Percentiles rank a stretch among this genome's conserved stretches.
phyloP scores from a whole-genome alignment of 2,329 filamentous ascomycete genomes.

The Trichoderma sp. region DNA sequence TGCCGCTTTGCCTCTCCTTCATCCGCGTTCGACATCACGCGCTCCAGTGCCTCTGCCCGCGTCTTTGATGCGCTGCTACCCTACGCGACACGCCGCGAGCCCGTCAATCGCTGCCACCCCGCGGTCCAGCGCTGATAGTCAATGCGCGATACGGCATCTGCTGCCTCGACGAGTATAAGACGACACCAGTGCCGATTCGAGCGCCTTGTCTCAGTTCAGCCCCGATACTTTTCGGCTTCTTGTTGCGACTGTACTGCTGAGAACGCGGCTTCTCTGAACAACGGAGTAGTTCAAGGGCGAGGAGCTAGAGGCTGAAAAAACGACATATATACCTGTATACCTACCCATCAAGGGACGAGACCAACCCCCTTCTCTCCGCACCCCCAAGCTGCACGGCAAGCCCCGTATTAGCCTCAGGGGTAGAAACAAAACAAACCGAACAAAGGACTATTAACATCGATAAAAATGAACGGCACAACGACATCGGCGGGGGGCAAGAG shows the following conservation, averaged over 20 bases:
- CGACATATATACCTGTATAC: neutral
- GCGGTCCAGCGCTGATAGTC: neutral
- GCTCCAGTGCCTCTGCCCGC: constrained; percentile 21
- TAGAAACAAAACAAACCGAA: neutral
- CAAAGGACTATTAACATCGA: neutral
- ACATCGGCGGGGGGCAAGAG: constrained; percentile 51
- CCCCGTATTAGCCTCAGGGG: neutral
- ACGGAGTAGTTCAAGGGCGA: neutral
- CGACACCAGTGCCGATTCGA: neutral
- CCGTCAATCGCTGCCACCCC: constrained; percentile 14
- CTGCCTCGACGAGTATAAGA: neutral
- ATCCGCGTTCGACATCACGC: constrained; percentile 12
- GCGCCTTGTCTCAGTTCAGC: neutral
- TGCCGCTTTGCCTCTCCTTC: neutral
- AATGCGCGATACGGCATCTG: neutral
- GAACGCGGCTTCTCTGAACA: neutral
- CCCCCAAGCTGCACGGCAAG: neutral
- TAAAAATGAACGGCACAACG: constrained; percentile 47
- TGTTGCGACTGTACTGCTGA: neutral
- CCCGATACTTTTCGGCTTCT: neutral
- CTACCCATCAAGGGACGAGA: neutral
- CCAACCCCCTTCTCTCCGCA: neutral
- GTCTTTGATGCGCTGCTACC: constrained; percentile 32
- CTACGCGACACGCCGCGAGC: constrained; percentile 23
- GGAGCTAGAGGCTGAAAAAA: neutral